Evolutionary conservation across 345 rosid species (phyloP).

Genomic region (Luvunga scandens): DNA sequence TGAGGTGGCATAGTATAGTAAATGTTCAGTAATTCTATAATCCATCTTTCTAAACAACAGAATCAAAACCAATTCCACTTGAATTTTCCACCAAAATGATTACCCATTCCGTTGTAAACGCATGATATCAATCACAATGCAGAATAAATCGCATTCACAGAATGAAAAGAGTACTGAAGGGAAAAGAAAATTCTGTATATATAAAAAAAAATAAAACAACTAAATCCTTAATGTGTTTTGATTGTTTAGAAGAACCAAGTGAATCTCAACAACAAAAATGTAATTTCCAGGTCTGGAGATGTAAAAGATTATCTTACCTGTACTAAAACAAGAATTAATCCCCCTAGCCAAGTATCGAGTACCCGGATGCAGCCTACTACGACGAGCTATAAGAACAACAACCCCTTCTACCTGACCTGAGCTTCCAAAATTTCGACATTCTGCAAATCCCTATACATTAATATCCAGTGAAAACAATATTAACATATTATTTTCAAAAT

Average conservation of each 20-base stretch:
- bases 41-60: not conserved
- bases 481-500: conserved; percentile 25
- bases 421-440: conserved; percentile 86
- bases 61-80: not conserved
- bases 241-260: not conserved
- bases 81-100: not conserved
- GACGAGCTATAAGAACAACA: conserved; percentile 90
- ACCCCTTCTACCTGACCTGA: conserved; percentile 88
- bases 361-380: conserved; percentile 97
- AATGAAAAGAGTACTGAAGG: not conserved
- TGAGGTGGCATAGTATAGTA: not conserved
- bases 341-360: conserved; percentile 99
- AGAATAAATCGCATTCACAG: not conserved
- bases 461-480: conserved; percentile 52
- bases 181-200: not conserved
- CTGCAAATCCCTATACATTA: conserved; percentile 97
- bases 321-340: conserved; percentile 92
- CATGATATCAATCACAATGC: not conserved
- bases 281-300: not conserved
- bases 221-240: not conserved
- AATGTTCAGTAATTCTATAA: not conserved
- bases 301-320: conserved; percentile 52
- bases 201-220: not conserved
- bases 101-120: not conserved
- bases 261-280: not conserved